Percentiles rank a stretch among this genome's conserved stretches.
Evolutionary conservation across 768 basidiomycete genomes (phyloP).

Genomic region (Lactarius quietus): DNA sequence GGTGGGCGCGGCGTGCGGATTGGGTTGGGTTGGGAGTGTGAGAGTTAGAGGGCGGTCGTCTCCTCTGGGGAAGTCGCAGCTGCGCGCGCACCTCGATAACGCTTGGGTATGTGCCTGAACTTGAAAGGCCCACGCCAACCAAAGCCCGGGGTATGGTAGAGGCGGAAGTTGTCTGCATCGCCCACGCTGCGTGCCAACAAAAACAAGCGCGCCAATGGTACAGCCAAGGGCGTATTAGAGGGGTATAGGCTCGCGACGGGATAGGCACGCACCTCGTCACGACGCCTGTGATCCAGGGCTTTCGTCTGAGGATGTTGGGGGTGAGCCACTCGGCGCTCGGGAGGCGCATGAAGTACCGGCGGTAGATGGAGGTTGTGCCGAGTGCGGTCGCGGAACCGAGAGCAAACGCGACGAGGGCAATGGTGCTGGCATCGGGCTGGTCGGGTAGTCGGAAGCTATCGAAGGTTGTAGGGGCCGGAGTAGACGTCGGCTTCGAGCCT

Average conservation of each 20-base stretch:
- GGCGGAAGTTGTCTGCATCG: constrained; percentile 82
- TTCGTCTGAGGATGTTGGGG: constrained; percentile 51
- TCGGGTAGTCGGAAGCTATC: neutral
- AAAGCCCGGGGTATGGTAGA: constrained; percentile 81
- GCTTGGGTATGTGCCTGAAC: constrained; percentile 58
- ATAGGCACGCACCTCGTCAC: constrained; percentile 62
- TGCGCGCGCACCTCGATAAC: constrained; percentile 47
- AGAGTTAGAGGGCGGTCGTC: neutral
- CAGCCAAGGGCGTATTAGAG: too few species aligned
- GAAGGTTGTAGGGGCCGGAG: neutral
- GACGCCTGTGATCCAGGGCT: constrained; percentile 70
- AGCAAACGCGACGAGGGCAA: constrained; percentile 33
- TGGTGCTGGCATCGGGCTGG: neutral
- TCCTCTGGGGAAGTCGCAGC: neutral
- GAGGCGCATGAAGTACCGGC: constrained; percentile 56
- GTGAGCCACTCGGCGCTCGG: constrained; percentile 67
- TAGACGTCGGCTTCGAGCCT: constrained; percentile 48
- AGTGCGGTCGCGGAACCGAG: constrained; percentile 31
- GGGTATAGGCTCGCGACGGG: too few species aligned
- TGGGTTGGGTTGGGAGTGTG: neutral
- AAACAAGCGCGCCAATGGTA: neutral
- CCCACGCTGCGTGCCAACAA: constrained; percentile 53
- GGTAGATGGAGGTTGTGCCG: constrained; percentile 39
- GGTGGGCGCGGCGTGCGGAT: neutral
- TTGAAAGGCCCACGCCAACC: constrained; percentile 75